A percentile compares a stretch with the other conserved stretches of the same genome.
phyloP scores from a whole-genome alignment of 129 eudicot genomes.

The sunflower (Helianthus annuus) region DNA sequence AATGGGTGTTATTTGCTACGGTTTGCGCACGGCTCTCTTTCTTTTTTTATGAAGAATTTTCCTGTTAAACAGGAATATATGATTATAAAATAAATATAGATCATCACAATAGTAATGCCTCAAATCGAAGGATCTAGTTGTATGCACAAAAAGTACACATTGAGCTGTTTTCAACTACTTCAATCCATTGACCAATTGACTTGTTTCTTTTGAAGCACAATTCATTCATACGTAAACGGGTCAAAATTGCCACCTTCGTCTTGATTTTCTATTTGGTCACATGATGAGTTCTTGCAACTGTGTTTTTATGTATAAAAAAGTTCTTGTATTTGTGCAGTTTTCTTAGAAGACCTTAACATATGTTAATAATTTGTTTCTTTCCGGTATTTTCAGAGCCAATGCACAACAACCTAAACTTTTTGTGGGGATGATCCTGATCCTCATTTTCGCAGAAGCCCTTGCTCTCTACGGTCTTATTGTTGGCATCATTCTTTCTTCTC shows the following conservation, averaged over 20 bases:
- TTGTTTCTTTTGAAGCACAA: neutral
- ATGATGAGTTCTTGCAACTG: neutral
- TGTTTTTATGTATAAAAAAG: neutral
- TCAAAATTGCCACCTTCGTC: neutral
- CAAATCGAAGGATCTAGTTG: neutral
- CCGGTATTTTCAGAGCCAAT: slow-evolving; percentile 53
- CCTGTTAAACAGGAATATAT: neutral
- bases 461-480: slow-evolving; percentile 85
- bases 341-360: neutral
- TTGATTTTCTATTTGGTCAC: neutral
- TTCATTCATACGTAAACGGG: neutral
- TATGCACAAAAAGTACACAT: neutral
- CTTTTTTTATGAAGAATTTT: neutral
- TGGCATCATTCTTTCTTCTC: slow-evolving; percentile 86
- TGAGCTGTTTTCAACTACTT: neutral
- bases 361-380: neutral
- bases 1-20: too few species aligned
- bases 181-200: neutral
- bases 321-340: too few species aligned
- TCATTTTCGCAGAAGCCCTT: slow-evolving; percentile 83
- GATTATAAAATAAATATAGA: neutral
- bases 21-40: too few species aligned
- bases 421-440: slow-evolving; percentile 85
- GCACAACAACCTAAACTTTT: slow-evolving; percentile 89
- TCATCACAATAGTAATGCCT: too few species aligned